A percentile compares a stretch with the other conserved stretches of the same genome.
phyloP scores from a whole-genome alignment of 2,329 filamentous ascomycete species.

The Fusarium lateritium region DNA sequence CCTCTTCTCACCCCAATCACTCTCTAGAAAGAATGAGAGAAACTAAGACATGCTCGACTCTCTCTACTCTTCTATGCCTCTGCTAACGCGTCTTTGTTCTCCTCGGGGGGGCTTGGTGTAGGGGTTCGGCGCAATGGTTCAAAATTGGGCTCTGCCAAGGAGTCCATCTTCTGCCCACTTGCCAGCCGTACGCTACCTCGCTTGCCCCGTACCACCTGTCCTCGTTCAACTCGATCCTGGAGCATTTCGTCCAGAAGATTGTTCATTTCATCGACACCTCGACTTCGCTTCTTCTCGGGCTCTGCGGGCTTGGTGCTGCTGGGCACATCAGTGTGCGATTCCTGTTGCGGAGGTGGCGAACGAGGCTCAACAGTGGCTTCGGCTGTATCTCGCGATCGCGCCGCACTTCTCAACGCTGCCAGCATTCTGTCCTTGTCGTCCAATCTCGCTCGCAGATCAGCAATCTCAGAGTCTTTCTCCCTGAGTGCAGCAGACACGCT shows the following conservation, averaged over 20 bases:
- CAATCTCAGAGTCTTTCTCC: slow-evolving; percentile 94
- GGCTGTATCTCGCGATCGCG: slow-evolving; percentile 87
- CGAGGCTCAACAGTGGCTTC: slow-evolving; percentile 64
- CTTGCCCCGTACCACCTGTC: slow-evolving; percentile 76
- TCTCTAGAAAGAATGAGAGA: slow-evolving; percentile 19
- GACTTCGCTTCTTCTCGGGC: slow-evolving; percentile 67
- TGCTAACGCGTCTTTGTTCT: slow-evolving; percentile 41
- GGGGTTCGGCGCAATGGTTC: slow-evolving; percentile 59
- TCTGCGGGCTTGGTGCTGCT: slow-evolving; percentile 33
- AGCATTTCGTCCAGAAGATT: slow-evolving; percentile 97
- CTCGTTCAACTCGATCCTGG: slow-evolving; percentile 85
- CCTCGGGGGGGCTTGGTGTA: slow-evolving; percentile 46
- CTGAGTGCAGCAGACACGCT: slow-evolving; percentile 80
- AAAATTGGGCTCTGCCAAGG: slow-evolving; percentile 55
- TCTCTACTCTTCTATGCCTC: slow-evolving; percentile 34
- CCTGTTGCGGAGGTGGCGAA: slow-evolving; percentile 46
- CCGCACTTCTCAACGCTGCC: slow-evolving; percentile 84
- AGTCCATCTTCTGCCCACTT: slow-evolving; percentile 60
- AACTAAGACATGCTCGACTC: neutral
- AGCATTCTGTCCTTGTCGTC: slow-evolving; percentile 98
- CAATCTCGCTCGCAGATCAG: slow-evolving; percentile 87
- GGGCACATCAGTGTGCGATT: slow-evolving; percentile 24
- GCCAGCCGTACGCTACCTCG: slow-evolving; percentile 77
- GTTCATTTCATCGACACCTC: slow-evolving; percentile 92
- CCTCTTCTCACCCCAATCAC: slow-evolving; percentile 26